These are phyloP conservation scores for Mycena galopus DNA, from an alignment of 768 basidiomycete genomes.

Conservation along the genomic window DNA sequence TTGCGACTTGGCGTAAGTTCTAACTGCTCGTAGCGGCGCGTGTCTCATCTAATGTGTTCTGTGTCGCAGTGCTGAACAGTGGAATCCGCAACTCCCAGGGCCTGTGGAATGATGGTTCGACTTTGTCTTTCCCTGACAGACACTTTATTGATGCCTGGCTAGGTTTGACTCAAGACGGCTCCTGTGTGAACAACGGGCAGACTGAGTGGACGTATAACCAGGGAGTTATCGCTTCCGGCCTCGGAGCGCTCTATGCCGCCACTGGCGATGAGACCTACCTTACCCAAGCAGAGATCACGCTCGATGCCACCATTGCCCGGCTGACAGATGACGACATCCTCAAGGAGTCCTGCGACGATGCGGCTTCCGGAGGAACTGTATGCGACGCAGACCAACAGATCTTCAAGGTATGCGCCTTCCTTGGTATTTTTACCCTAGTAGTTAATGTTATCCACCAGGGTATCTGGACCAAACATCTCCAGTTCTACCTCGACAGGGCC, in stretches of 20 bases:
- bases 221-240: conserved; percentile 69
- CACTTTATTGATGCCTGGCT: too few species aligned
- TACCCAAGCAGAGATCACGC: conserved; percentile 63
- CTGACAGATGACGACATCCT: conserved; percentile 58
- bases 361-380: conserved; percentile 49
- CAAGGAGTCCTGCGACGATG: conserved; percentile 66
- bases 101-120: conserved; percentile 61
- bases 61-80: conserved; percentile 51
- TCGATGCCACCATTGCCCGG: conserved; percentile 61
- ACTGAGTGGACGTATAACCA: conserved; percentile 75
- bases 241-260: conserved; percentile 59
- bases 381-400: conserved; percentile 64
- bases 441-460: conserved; percentile 47
- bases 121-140: too few species aligned
- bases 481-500: conserved; percentile 63
- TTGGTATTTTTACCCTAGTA: neutral
- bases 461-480: conserved; percentile 65
- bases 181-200: conserved; percentile 62
- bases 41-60: conserved; percentile 15
- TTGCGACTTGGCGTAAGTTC: conserved; percentile 54
- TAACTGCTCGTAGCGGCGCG: neutral
- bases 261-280: conserved; percentile 55
- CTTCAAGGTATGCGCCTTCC: conserved; percentile 52
- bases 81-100: conserved; percentile 62
- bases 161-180: conserved; percentile 45